phyloP scores from a whole-genome alignment of 176 grass and related monocot species.

The Aechmea fasciata region DNA sequence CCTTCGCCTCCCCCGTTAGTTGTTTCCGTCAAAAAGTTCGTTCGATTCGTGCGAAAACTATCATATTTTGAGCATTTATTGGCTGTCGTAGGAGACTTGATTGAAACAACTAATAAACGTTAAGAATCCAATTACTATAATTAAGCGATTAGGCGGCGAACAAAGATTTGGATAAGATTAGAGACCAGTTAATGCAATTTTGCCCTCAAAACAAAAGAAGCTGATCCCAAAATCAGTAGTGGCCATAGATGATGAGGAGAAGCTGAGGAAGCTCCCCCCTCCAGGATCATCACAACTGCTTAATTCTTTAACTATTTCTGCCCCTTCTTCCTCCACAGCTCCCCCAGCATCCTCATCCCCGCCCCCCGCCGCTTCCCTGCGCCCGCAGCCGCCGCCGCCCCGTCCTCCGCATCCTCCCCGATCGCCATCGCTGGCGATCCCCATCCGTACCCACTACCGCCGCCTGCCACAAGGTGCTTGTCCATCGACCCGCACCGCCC shows the following conservation, averaged over 20 bases:
- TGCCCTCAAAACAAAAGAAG: no score
- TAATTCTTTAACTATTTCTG: constrained; percentile 22
- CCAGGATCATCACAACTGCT: background rate
- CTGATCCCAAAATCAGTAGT: no score
- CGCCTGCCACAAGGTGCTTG: constrained; percentile 13
- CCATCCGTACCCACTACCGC: constrained; percentile 36
- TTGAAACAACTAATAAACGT: background rate
- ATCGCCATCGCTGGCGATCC: constrained; percentile 34
- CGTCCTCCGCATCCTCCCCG: constrained; percentile 47
- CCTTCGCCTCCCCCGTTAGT: no score
- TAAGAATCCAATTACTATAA: no score
- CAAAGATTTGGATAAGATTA: no score
- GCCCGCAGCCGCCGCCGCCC: constrained; percentile 22
- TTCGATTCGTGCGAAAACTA: no score
- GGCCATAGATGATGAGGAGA: background rate
- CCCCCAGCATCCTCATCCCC: constrained; percentile 84
- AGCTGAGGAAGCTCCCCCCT: background rate
- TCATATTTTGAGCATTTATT: no score
- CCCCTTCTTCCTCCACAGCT: constrained; percentile 90
- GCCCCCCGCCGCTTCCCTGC: constrained; percentile 47
- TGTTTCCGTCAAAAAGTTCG: no score
- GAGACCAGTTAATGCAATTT: no score
- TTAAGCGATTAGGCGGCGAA: no score
- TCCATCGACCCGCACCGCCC: constrained; percentile 19
- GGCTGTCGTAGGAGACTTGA: background rate